phyloP scores from a whole-genome alignment of 164 flowering plant genomes.

The Macadamia integrifolia region DNA sequence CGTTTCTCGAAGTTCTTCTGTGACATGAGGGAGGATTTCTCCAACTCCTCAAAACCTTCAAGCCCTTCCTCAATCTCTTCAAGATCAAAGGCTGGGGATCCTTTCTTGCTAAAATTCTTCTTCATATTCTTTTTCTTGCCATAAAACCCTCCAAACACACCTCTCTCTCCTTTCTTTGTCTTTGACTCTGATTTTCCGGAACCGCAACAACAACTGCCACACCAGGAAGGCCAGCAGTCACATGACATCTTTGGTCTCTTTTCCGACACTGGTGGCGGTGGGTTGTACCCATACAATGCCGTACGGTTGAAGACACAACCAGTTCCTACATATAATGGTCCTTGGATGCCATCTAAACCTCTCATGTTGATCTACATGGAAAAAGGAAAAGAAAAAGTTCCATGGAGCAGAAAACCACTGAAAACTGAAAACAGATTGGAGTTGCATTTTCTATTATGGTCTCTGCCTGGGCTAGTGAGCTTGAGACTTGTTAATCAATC shows the following conservation, averaged over 20 bases:
- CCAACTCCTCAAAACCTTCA: conserved; percentile 86
- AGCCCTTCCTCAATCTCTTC: conserved; percentile 95
- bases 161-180: conserved; percentile 46
- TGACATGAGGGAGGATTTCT: conserved; percentile 89
- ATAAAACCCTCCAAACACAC: conserved; percentile 34
- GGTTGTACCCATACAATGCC: conserved; percentile 93
- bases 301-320: conserved; percentile 86
- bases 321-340: conserved; percentile 93
- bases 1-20: conserved; percentile 91
- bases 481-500: too few relatives aligned
- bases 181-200: conserved; percentile 50
- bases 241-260: conserved; percentile 91
- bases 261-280: conserved; percentile 85
- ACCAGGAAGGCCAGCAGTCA: conserved; percentile 64
- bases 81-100: conserved; percentile 64
- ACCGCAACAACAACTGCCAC: conserved; percentile 84
- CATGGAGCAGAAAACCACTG: conserved; percentile 11
- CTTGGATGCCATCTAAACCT: conserved; percentile 92
- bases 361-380: conserved; percentile 74
- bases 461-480: too few relatives aligned
- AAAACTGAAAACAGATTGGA: too few relatives aligned
- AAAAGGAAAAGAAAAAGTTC: background rate
- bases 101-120: conserved; percentile 51
- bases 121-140: conserved; percentile 66
- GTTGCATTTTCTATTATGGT: too few relatives aligned